Percentiles rank a stretch among this genome's conserved stretches.
Evolutionary conservation across 257 asterid species (phyloP).

Genomic region (Solanum medicagineum): DNA sequence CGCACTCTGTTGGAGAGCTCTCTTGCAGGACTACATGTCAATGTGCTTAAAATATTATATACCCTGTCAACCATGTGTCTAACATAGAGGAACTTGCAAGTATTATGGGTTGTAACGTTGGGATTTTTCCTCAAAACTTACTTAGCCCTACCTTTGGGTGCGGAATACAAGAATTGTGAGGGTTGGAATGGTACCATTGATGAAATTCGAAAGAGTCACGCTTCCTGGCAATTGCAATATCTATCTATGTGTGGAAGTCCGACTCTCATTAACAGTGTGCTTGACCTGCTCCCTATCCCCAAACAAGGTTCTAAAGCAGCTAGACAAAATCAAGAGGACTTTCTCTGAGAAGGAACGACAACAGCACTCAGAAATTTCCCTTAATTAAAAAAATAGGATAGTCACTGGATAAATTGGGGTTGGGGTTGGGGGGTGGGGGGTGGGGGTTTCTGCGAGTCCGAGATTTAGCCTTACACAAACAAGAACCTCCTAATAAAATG

Average conservation of each 20-base stretch:
- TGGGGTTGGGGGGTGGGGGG: not conserved
- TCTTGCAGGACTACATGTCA: not conserved
- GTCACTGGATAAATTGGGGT: not conserved
- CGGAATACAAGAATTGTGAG: not conserved
- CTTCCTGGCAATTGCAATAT: not conserved
- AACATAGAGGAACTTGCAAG: not conserved
- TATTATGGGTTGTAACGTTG: not conserved
- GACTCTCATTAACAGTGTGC: not conserved
- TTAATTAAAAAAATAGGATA: not conserved
- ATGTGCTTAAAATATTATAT: not conserved
- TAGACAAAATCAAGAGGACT: not conserved
- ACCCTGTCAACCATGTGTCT: not conserved
- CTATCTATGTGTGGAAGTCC: not conserved
- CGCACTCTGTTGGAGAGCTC: not conserved
- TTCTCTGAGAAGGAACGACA: not conserved
- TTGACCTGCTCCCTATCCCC: not conserved
- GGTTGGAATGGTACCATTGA: not conserved
- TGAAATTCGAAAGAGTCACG: not conserved
- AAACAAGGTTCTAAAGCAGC: not conserved
- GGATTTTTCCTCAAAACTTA: not conserved
- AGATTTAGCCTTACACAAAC: not conserved
- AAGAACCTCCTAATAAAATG: not conserved
- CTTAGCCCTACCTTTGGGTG: not conserved
- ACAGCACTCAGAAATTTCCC: not conserved
- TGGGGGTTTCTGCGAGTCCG: not conserved